Base-by-base conservation (phyloP, 345 rosid species). In the Physaria fendleri region DNA sequence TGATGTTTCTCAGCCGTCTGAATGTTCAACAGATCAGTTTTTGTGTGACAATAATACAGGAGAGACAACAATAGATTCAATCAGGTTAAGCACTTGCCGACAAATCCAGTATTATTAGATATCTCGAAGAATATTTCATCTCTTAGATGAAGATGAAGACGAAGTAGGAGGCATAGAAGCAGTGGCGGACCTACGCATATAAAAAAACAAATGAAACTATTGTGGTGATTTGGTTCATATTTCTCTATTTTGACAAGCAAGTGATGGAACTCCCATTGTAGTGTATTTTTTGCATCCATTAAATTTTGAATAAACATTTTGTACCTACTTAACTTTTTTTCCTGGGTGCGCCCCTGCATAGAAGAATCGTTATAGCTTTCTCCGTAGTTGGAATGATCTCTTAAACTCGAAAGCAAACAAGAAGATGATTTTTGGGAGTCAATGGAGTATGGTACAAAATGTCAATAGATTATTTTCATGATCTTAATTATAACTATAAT, bases 51-150 rank as follows among this genome's bases (percentile, higher is more conserved):
- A 14, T 34, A 34, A 14, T 45, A 14, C 9, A n/a, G n/a, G n/a
- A n/a, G 40, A 50, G 50, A 51, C 33, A 51, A 10, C 6, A 3
- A 16, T 18, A 33, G 63, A 46, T 5, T 1, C 29, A 45, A 15
- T 20, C 48, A 37, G 37, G 32, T 6, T 20, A 44, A 62, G 35
- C 72, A 76, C 99, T 89, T 75, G 87, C 96, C 85, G 5, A 83
- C 37, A 32, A 32, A 83, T 24, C 96, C 97, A 2, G 99, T 85
- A 58, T 81, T 85, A 75, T 81, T 82, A 63, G 87, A 85, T 2
- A 79, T 71, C 81, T 85, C 95, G 90, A 51, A 86, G 85, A 59
- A 86, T 84, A 29, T 59, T 62, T 95, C 89, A 84, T 76, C 87
- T 58, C 13, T 81, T 71, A 62, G 72, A 50, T 11, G 91, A 75